Percentiles rank a stretch among this genome's conserved stretches.
phyloP scores from a whole-genome alignment of 768 basidiomycete genomes.

The Boletus insuetus region DNA sequence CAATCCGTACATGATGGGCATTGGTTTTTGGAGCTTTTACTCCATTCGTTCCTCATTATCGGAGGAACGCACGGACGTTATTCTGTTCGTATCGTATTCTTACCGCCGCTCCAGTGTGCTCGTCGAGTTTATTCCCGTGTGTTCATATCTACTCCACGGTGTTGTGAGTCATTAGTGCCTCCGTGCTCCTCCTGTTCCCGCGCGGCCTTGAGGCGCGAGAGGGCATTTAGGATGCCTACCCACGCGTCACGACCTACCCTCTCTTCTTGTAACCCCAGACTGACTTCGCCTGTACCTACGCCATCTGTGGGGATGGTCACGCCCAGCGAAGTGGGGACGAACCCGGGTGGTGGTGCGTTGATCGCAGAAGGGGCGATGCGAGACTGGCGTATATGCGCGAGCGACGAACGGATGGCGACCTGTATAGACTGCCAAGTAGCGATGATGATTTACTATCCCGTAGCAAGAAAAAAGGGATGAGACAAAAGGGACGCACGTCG shows the following conservation, averaged over 20 bases:
- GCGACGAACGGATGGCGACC: slow-evolving; percentile 67
- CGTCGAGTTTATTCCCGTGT: slow-evolving; percentile 16
- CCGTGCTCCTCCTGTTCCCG: slow-evolving; percentile 25
- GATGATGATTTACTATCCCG: background rate
- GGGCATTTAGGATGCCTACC: slow-evolving; percentile 68
- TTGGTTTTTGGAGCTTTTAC: background rate
- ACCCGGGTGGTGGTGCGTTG: slow-evolving; percentile 68
- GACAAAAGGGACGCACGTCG: slow-evolving; percentile 48
- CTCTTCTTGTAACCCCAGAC: slow-evolving; percentile 74
- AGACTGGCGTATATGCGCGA: slow-evolving; percentile 78
- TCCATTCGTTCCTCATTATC: slow-evolving; percentile 4
- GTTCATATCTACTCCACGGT: slow-evolving; percentile 16
- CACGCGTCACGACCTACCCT: slow-evolving; percentile 75
- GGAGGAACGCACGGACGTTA: slow-evolving; percentile 22
- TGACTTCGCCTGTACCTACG: slow-evolving; percentile 31
- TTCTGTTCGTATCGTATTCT: slow-evolving; percentile 8
- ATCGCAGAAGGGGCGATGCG: slow-evolving; percentile 88
- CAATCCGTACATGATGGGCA: background rate
- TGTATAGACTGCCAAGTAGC: slow-evolving; percentile 59
- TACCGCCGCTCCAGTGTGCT: slow-evolving; percentile 3
- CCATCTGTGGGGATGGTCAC: slow-evolving; percentile 59
- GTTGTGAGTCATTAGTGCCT: slow-evolving; percentile 7
- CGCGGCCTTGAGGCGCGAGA: slow-evolving; percentile 57
- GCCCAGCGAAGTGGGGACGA: slow-evolving; percentile 75
- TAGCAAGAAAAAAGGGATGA: background rate